Evolutionary conservation across 2,329 filamentous ascomycete genomes (phyloP).

Genomic region (Grosmannia huntii): DNA sequence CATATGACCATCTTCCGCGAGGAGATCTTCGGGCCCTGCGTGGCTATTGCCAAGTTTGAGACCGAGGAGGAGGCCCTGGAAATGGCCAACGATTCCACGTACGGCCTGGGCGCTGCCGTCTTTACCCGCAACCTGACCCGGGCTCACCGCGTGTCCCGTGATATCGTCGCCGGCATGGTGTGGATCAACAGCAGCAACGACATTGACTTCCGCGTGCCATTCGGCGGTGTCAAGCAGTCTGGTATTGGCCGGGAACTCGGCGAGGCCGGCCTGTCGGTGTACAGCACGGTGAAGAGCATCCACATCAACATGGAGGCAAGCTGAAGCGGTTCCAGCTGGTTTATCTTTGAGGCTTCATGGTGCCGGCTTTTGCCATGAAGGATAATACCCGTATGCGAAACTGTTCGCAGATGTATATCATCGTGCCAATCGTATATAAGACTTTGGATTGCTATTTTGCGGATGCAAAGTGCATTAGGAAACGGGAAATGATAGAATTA

Average conservation of each 20-base stretch:
- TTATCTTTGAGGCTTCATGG: no score
- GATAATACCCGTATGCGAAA: not conserved
- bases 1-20: conserved; percentile 22
- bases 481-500: not conserved
- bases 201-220: conserved; percentile 39
- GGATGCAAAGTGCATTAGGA: not conserved
- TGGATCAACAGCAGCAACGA: conserved; percentile 32
- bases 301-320: conserved; percentile 22
- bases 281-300: conserved; percentile 21
- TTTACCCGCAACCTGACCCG: conserved; percentile 42
- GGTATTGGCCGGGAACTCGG: conserved; percentile 23
- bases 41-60: conserved; percentile 21
- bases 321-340: not conserved
- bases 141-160: conserved; percentile 32
- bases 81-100: conserved; percentile 32
- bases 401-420: not conserved
- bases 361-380: no score
- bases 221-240: conserved; percentile 24
- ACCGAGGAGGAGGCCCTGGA: conserved; percentile 24
- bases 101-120: conserved; percentile 43
- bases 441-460: no score
- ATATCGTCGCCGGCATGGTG: conserved; percentile 42
- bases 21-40: conserved; percentile 25
- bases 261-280: conserved; percentile 21
- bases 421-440: not conserved